A percentile compares a stretch with the other conserved stretches of the same genome.
These are phyloP conservation scores for Ligustrum vulgare DNA, from an alignment of 257 asterid species.

Conservation along the genomic window DNA sequence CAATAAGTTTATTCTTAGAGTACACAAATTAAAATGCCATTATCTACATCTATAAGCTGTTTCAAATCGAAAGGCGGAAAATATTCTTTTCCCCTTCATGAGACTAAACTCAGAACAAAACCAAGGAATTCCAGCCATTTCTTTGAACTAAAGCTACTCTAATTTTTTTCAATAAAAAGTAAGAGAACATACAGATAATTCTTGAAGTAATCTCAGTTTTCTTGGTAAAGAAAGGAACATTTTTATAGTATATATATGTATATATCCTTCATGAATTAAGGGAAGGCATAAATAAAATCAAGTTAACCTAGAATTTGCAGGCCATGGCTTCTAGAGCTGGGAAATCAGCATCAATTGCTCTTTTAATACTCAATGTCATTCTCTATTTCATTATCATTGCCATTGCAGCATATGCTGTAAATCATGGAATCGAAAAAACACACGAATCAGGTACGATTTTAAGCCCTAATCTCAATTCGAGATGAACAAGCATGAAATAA, in stretches of 20 bases:
- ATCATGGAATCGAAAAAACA: constrained; percentile 67
- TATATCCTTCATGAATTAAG: constrained; percentile 20
- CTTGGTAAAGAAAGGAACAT: constrained; percentile 38
- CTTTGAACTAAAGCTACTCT: constrained; percentile 35
- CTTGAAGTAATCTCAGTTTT: constrained; percentile 27
- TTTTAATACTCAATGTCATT: constrained; percentile 51
- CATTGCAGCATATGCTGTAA: constrained; percentile 73
- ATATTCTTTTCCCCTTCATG: constrained; percentile 49
- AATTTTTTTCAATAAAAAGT: constrained; percentile 12
- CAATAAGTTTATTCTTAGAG: background rate
- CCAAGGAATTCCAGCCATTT: constrained; percentile 36
- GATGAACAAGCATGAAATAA: background rate
- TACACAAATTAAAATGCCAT: background rate
- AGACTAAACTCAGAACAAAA: constrained; percentile 30
- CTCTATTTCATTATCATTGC: constrained; percentile 63
- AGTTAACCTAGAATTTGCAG: constrained; percentile 14
- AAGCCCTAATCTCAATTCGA: background rate
- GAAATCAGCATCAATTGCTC: constrained; percentile 67
- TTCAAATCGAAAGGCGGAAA: constrained; percentile 18
- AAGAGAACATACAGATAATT: constrained; percentile 15
- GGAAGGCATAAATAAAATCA: constrained; percentile 4
- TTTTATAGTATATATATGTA: constrained; percentile 11
- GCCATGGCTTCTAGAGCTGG: constrained; percentile 86
- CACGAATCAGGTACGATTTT: constrained; percentile 52
- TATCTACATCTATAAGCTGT: background rate